Evolutionary conservation across 2,329 filamentous ascomycete genomes (phyloP).

Genomic region (Arthrobotrys conoides): DNA sequence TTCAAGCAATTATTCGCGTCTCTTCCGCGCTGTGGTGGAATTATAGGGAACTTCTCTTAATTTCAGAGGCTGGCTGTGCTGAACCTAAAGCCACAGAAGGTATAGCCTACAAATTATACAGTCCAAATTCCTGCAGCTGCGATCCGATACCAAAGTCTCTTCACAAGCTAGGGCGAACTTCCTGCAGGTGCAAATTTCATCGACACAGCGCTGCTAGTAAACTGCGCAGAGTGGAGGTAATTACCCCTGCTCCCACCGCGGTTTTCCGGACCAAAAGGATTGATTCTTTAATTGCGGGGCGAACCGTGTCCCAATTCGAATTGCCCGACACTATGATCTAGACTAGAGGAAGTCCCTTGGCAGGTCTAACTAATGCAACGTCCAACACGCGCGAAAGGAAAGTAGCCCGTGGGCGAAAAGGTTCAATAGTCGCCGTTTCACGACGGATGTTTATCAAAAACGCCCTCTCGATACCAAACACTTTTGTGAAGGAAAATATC

Average conservation of each 20-base stretch:
- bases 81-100: slow-evolving; percentile 2
- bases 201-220: slow-evolving; percentile 15
- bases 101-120: not conserved
- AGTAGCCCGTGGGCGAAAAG: slow-evolving; percentile 8
- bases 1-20: slow-evolving; percentile 46
- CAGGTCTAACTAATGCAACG: slow-evolving; percentile 35
- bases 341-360: slow-evolving; percentile 36
- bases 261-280: slow-evolving; percentile 24
- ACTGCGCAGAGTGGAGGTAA: slow-evolving; percentile 20
- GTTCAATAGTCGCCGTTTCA: slow-evolving; percentile 17
- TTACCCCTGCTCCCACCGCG: slow-evolving; percentile 39
- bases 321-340: slow-evolving; percentile 22
- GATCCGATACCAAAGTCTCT: slow-evolving; percentile 25
- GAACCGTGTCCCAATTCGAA: slow-evolving; percentile 34
- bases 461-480: not conserved
- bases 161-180: not conserved
- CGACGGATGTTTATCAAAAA: slow-evolving; percentile 9
- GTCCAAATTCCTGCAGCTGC: slow-evolving; percentile 5
- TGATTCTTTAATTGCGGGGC: slow-evolving; percentile 16
- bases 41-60: not conserved
- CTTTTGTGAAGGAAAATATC: not conserved
- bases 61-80: slow-evolving; percentile 28
- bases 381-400: slow-evolving; percentile 26
- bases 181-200: slow-evolving; percentile 34
- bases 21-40: slow-evolving; percentile 38